Evolutionary conservation across 371 early-diverging fungal species (phyloP).

Genomic region (Phascolomyces articulosus): DNA sequence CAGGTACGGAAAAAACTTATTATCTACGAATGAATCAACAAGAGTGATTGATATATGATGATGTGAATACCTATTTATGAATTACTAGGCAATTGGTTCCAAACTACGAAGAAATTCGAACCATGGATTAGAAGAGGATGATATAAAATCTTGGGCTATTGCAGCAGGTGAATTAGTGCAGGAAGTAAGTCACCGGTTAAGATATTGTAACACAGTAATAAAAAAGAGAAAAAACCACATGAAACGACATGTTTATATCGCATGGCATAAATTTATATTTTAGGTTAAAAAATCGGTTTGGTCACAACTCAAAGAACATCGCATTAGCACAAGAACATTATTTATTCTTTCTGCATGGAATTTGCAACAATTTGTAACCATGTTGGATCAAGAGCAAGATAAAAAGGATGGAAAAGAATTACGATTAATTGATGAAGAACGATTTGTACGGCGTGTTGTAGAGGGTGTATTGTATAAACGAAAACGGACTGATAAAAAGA

Average conservation of each 20-base stretch:
- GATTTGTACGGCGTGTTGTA: conserved; percentile 40
- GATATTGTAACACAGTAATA: background rate
- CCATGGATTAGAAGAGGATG: conserved; percentile 10
- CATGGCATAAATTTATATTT: background rate
- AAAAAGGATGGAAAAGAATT: conserved; percentile 26
- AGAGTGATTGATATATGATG: too few relatives aligned
- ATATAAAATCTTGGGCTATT: conserved; percentile 25
- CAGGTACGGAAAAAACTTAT: conserved; percentile 23
- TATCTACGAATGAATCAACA: too few relatives aligned
- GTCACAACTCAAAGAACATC: conserved; percentile 35
- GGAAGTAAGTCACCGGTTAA: too few relatives aligned
- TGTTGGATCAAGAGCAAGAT: conserved; percentile 19
- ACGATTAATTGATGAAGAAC: conserved; percentile 38
- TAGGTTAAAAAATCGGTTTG: conserved; percentile 38
- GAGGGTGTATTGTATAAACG: conserved; percentile 46
- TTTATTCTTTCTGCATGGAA: conserved; percentile 47
- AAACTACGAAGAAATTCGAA: conserved; percentile 27
- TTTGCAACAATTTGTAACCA: conserved; percentile 38
- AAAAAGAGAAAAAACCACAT: background rate
- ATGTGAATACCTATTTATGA: too few relatives aligned
- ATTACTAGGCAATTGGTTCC: conserved; percentile 36
- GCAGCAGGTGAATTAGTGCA: conserved; percentile 41
- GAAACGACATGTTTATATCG: background rate
- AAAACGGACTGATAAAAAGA: conserved; percentile 12
- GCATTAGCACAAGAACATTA: conserved; percentile 34